Base-by-base conservation (phyloP, 2,329 filamentous ascomycete genomes). In the Plectosphaerella plurivora region DNA sequence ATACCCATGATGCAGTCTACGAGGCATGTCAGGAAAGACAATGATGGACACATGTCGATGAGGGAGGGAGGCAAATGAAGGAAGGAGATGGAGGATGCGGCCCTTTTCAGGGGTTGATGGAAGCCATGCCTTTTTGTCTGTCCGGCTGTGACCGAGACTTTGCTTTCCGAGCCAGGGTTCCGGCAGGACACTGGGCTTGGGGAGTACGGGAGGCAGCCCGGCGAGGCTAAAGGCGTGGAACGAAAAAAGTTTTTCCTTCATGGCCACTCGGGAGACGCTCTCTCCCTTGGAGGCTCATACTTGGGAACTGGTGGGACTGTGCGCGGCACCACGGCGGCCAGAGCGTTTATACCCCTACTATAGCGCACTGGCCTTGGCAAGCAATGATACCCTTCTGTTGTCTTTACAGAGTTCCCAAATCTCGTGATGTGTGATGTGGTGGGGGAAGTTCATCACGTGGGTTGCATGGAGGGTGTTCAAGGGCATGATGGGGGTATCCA, bases 331-430 rank as follows among this genome's bases (percentile, higher is more conserved):
- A 33, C 28, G 16, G 41, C 41, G 16, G 41, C 41, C 41, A 12
- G 15, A 9, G 16, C 10, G 41, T 20, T 33, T 44, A 44, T 20
- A 44, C n/a, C 41, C 10, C 18, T 20, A 16, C 33, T 20, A 41
- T 39, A 37, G 18, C 20, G 36, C 14, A 47, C 33, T 51, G 55
- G 20, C 55, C 52, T 56, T 57, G 54, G 54, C 46, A 57, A 52
- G 55, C 51, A 57, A 57, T 56, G 55, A 57, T 57, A 57, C 55
- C 54, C 55, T 51, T 57, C 37, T 49, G 20, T 44, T 16, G 16
- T 20, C 11, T 44, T 16, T n/a, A 44, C n/a, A 16, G 18, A 20
- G 10, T 39, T 39, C 37, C 12, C 8, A 36, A 37, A 4, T 37
- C 9, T 7, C 37, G 14, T 39, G 37, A 39, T 18, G 12, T 22